Conservation (phyloP, 2,329 filamentous ascomycete genomes). For the Alternaria atra region DNA sequence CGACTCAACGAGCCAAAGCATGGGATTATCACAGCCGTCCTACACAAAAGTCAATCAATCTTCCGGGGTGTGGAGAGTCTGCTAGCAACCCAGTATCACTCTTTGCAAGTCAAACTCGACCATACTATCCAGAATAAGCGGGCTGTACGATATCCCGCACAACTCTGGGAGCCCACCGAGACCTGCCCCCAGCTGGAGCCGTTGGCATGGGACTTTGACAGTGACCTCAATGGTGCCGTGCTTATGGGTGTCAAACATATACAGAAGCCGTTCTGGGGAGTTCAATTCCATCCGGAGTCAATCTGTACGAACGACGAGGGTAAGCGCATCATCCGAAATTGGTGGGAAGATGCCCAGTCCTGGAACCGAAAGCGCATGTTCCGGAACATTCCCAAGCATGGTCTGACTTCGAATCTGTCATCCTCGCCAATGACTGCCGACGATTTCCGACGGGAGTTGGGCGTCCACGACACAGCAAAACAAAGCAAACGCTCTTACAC, state of each 20-base stretch:
- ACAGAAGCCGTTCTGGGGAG: constrained; percentile 78
- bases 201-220: constrained; percentile 59
- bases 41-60: constrained; percentile 68
- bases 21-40: constrained; percentile 77
- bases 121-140: constrained; percentile 38
- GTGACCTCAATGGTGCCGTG: constrained; percentile 62
- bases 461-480: constrained; percentile 16
- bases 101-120: constrained; percentile 60
- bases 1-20: constrained; percentile 78
- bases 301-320: constrained; percentile 79
- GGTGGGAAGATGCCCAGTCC: constrained; percentile 72
- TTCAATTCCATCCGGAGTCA: constrained; percentile 93
- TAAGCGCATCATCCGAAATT: constrained; percentile 72
- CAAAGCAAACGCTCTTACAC: constrained; percentile 15
- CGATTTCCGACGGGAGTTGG: constrained; percentile 31
- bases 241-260: constrained; percentile 81
- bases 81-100: constrained; percentile 80
- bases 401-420: constrained; percentile 15
- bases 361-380: constrained; percentile 57
- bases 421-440: constrained; percentile 29
- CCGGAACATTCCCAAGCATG: constrained; percentile 16
- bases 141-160: constrained; percentile 49
- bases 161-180: constrained; percentile 52
- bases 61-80: constrained; percentile 70
- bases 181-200: constrained; percentile 53